Base-by-base conservation (phyloP, 345 rosid species). In the Lenwebbia sp. region DNA sequence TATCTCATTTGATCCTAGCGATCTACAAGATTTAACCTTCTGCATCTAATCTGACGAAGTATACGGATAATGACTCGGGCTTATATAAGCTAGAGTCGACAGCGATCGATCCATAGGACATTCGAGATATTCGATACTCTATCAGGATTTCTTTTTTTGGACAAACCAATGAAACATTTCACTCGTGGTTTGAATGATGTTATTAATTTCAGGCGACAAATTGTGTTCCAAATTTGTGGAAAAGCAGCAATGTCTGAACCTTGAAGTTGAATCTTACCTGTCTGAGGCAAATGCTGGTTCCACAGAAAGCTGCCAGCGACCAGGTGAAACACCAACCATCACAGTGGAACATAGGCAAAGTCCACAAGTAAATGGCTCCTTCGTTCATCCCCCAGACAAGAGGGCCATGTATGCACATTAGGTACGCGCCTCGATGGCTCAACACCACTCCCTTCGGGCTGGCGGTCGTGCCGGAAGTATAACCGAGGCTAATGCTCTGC, bases 381-480 rank as follows among this genome's bases (percentile, higher is more conserved):
- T 62, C 62, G 17, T 49, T 74, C 82, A 83, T 65, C 40, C 76
- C 37, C 85, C 85, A 51, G n/a, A 78, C 44, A 33, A 86, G 58
- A 55, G 83, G 60, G 11, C 53, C 10, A 33, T 62, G 65, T 47
- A 86, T 21, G 54, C 82, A 11, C 51, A 62, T 54, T 52, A 83
- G 54, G 62, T 55, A 86, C 7, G 84, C 60, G 40, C 85, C 85
- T 47, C 85, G 82, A 62, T 86, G 85, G 83, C 87, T 82, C 25
- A 58, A 83, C 1, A 83, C 85, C 52, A 65, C 88, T 19, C 88
- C 85, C 60, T 86, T 86, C 0, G 85, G 88, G 3, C 82, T 57
- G 51, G 88, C 83, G 26, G 88, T 83, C 6, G 88, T 86, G 50
- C 88, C 88, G 19, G 88, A 83, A 23, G 88, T 86, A 41, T 86